A percentile compares a stretch with the other conserved stretches of the same genome.
phyloP scores from a whole-genome alignment of 2,329 filamentous ascomycete genomes.

The Penicillium hesseltinei region DNA sequence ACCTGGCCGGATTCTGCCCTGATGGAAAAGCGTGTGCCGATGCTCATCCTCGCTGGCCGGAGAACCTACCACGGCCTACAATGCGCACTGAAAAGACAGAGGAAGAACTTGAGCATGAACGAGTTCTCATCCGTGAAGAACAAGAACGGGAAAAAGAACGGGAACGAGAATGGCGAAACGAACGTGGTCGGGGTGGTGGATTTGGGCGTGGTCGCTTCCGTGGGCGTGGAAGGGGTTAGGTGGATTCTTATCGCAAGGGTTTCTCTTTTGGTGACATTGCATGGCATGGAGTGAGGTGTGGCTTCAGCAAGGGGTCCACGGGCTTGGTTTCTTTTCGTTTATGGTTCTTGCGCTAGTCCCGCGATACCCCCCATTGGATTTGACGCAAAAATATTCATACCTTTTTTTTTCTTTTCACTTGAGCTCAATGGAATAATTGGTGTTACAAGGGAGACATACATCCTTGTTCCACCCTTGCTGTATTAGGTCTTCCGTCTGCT shows the following conservation, averaged over 20 bases:
- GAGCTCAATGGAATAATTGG: neutral
- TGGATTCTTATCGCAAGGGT: neutral
- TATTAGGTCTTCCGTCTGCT: neutral
- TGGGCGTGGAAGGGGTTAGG: conserved; percentile 48
- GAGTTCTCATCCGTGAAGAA: conserved; percentile 57
- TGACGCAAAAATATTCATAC: neutral
- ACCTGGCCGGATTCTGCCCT: conserved; percentile 91
- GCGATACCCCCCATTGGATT: conserved; percentile 12
- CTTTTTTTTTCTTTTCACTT: neutral
- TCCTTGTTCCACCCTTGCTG: neutral
- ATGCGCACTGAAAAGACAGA: conserved; percentile 68
- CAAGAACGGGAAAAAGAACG: conserved; percentile 56
- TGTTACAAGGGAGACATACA: neutral
- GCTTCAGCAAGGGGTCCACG: conserved; percentile 1
- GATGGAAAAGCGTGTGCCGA: conserved; percentile 73
- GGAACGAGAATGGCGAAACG: conserved; percentile 53
- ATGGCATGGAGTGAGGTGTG: conserved; percentile 11
- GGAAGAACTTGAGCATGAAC: conserved; percentile 64
- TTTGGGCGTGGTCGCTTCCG: conserved; percentile 44
- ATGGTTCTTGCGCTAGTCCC: conserved; percentile 5
- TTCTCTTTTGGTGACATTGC: conserved; percentile 7
- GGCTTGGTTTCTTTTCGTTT: conserved; percentile 3
- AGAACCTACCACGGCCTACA: conserved; percentile 61
- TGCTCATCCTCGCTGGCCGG: conserved; percentile 75
- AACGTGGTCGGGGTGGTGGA: conserved; percentile 52